Evolutionary conservation across 2,329 filamentous ascomycete genomes (phyloP), one percentile per base, ranked within the genome.

Genomic region (Parafenestella ontariensis): DNA sequence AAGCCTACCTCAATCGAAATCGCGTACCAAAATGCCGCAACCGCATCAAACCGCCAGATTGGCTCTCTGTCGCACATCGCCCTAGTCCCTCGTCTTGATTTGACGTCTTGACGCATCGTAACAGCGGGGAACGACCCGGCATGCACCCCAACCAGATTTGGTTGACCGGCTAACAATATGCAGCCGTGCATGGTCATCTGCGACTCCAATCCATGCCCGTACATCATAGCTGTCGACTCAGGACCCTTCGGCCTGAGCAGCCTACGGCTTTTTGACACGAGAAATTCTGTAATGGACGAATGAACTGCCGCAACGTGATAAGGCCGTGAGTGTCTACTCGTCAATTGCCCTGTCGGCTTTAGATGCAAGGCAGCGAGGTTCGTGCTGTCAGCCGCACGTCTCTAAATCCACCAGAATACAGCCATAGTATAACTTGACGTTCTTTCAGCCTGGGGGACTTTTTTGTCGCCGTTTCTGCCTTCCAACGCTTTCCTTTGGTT

Each of bases 301-400:
- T 62, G 9, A 62, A 9, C 50, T n/a, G 33, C 24, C 37, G 46
- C n/a, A 61, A 64, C 59, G 61, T 61, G 59, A 64, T 61, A 62
- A 58, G 41, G 36, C 49, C 55, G 43, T 46, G 36, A 23, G 48
- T 42, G 36, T 29, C 50, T 59, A 63, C 58, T 63, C 60, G 57
- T 59, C 55, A 57, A 62, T 62, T 52, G 56, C 47, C 52, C 52
- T 62, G 54, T 23, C 36, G 11, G 39, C 34, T 49, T 37, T 37
- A 50, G 48, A 34, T 49, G 44, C 55, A 60, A 58, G 48, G 57
- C 44, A 53, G 24, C 46, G 44, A 56, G 28, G 49, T 46, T 48
- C 49, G 46, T 40, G 24, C 39, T 42, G 51, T 60, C 61, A 64
- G 59, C 61, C 59, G 56, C 52, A 54, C 44, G 42, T 42, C 36